phyloP scores from a whole-genome alignment of 1,139 yeast species.

The Taphrina sp. region DNA sequence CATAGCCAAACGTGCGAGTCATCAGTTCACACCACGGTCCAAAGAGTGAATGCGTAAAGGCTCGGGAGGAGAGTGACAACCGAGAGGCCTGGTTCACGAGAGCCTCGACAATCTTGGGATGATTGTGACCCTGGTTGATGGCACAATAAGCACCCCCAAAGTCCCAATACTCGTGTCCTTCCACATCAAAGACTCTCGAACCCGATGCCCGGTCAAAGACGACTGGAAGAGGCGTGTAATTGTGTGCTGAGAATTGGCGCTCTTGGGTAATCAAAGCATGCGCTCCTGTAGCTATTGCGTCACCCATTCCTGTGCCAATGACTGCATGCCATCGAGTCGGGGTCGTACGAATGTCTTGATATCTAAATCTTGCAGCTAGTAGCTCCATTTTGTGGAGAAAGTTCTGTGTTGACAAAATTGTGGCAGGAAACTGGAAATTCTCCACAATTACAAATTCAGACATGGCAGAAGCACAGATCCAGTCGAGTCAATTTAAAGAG shows the following conservation, averaged over 20 bases:
- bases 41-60: slow-evolving; percentile 87
- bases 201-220: slow-evolving; percentile 84
- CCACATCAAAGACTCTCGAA: slow-evolving; percentile 97
- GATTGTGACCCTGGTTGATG: slow-evolving; percentile 97
- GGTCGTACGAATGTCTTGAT: no score
- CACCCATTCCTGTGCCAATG: no score
- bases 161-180: slow-evolving; percentile 56
- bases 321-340: no score
- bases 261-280: slow-evolving; percentile 70
- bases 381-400: no score
- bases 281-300: no score
- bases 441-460: no score
- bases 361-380: no score
- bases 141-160: slow-evolving; percentile 67
- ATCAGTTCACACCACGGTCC: slow-evolving; percentile 83
- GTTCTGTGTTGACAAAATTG: no score
- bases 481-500: no score
- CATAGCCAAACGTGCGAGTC: slow-evolving; percentile 85
- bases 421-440: no score
- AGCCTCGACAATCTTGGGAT: slow-evolving; percentile 84
- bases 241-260: slow-evolving; percentile 84
- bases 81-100: slow-evolving; percentile 80
- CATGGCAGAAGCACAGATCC: no score
- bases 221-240: slow-evolving; percentile 94
- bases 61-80: slow-evolving; percentile 84